Percentiles rank a stretch among this genome's conserved stretches.
Conservation (phyloP, 495 filamentous ascomycete species). For the Podospora pseudocomata region DNA sequence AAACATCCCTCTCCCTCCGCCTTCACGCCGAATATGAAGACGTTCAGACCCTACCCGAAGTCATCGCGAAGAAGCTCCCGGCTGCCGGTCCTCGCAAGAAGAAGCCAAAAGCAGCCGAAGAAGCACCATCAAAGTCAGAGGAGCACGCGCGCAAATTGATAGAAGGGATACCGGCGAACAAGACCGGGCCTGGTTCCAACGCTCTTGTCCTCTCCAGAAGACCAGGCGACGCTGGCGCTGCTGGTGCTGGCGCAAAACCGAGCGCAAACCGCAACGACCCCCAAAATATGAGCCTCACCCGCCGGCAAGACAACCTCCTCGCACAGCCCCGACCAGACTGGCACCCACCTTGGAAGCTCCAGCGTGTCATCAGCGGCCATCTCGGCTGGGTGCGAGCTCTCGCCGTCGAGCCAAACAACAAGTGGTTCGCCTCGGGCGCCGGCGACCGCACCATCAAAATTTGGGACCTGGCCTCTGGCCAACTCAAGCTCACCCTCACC, state of each 20-base stretch:
- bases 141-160: slow-evolving; percentile 64
- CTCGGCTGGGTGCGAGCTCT: slow-evolving; percentile 91
- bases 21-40: slow-evolving; percentile 70
- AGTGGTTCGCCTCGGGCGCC: slow-evolving; percentile 96
- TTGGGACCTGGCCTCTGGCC: slow-evolving; percentile 90
- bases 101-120: slow-evolving; percentile 38
- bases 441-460: slow-evolving; percentile 98
- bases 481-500: slow-evolving; percentile 79
- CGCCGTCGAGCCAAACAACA: slow-evolving; percentile 90
- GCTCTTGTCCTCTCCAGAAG: slow-evolving; percentile 55
- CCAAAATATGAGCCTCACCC: slow-evolving; percentile 52
- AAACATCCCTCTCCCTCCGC: slow-evolving; percentile 43
- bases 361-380: slow-evolving; percentile 95
- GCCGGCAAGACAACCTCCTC: slow-evolving; percentile 58
- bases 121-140: slow-evolving; percentile 45
- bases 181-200: slow-evolving; percentile 47
- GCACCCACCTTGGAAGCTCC: slow-evolving; percentile 98
- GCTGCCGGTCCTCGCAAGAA: slow-evolving; percentile 51
- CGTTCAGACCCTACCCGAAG: slow-evolving; percentile 77
- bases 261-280: slow-evolving; percentile 28
- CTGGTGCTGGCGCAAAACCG: slow-evolving; percentile 6
- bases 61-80: slow-evolving; percentile 75
- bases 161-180: slow-evolving; percentile 56
- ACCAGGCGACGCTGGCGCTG: slow-evolving; percentile 8
- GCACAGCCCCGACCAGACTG: slow-evolving; percentile 81